Conservation (phyloP, 2,329 filamentous ascomycete species). For the Lecanicillium sp. region DNA sequence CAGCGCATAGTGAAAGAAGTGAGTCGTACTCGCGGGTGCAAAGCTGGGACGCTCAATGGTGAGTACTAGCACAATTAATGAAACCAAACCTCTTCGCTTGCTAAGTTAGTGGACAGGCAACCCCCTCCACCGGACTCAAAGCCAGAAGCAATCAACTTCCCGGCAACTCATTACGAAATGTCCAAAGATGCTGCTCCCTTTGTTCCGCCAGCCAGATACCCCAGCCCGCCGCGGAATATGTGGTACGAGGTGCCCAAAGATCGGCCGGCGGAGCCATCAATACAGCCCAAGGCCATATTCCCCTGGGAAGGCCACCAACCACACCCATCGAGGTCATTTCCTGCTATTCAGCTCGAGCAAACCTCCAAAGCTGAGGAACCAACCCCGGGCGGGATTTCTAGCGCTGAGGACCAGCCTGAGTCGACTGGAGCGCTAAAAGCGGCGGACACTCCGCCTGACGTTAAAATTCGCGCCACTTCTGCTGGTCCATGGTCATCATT, state of each 20-base stretch:
- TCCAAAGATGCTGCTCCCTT: conserved; percentile 69
- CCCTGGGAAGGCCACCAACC: conserved; percentile 76
- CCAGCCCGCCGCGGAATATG: conserved; percentile 79
- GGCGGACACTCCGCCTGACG: conserved; percentile 22
- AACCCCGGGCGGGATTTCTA: too few species aligned
- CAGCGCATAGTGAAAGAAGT: conserved; percentile 4
- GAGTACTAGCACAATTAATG: conserved; percentile 12
- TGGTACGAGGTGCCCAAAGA: conserved; percentile 74
- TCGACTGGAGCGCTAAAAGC: background rate
- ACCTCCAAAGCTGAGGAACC: conserved; percentile 13
- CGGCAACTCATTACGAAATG: conserved; percentile 72
- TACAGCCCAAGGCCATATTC: conserved; percentile 65
- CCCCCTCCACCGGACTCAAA: conserved; percentile 57
- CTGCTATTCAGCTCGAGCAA: conserved; percentile 9
- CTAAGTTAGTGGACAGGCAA: conserved; percentile 39
- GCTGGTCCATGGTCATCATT: conserved; percentile 65
- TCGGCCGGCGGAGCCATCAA: conserved; percentile 41
- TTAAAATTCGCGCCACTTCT: conserved; percentile 28
- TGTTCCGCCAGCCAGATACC: conserved; percentile 66
- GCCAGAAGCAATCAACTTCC: conserved; percentile 82
- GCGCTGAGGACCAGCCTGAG: too few species aligned
- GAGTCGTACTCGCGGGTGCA: conserved; percentile 18
- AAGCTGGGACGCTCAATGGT: conserved; percentile 49
- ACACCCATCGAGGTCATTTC: conserved; percentile 56
- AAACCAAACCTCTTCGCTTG: background rate